A percentile compares a stretch with the other conserved stretches of the same genome.
Conservation (phyloP, 1,284 basidiomycete genomes). For the Salmacisia buchloeana region DNA sequence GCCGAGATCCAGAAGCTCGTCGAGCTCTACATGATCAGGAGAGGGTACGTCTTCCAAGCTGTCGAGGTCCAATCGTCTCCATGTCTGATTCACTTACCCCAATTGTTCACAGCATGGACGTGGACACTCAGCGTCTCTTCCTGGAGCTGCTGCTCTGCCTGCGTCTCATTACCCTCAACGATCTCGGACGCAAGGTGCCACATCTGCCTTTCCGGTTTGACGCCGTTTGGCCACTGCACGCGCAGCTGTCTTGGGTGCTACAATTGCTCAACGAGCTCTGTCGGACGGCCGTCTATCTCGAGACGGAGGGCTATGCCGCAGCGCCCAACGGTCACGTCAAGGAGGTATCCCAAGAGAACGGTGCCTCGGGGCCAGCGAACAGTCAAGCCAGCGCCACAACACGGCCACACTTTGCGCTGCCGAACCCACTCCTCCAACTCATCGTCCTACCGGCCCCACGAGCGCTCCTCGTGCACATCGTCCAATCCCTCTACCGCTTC, state of each 20-base stretch:
- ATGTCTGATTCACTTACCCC: not conserved
- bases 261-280: not conserved
- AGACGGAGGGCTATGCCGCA: not conserved
- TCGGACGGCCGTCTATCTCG: slow-evolving; percentile 4
- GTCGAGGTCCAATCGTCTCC: too few relatives aligned
- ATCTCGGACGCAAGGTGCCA: not conserved
- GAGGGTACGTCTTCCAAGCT: not conserved
- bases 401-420: not conserved
- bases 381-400: not conserved
- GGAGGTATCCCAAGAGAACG: too few relatives aligned
- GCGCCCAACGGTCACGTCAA: too few relatives aligned
- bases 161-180: not conserved
- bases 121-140: not conserved
- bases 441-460: not conserved
- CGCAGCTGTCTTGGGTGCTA: slow-evolving; percentile 3
- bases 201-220: slow-evolving; percentile 5
- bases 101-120: not conserved
- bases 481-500: not conserved
- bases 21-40: not conserved
- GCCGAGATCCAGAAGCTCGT: not conserved
- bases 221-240: not conserved
- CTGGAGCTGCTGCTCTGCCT: slow-evolving; percentile 5
- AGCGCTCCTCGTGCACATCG: not conserved
- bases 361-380: not conserved
- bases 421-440: not conserved